phyloP scores from a whole-genome alignment of 306 rosid species.

The Prunus mira region DNA sequence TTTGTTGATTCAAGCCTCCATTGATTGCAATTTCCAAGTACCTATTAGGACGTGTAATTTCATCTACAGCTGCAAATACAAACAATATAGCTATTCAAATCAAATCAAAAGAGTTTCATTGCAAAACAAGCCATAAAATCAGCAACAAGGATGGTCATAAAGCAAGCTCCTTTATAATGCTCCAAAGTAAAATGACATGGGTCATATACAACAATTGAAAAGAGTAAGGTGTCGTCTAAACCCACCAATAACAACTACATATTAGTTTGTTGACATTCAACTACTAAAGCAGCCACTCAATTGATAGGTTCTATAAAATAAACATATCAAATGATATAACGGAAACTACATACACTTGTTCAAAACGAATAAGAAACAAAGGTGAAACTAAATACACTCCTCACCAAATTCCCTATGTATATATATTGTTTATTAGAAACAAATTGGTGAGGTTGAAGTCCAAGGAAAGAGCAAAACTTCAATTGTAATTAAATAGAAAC shows the following conservation, averaged over 20 bases:
- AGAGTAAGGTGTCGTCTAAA: conserved; percentile 20
- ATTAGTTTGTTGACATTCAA: conserved; percentile 31
- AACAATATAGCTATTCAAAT: conserved; percentile 4
- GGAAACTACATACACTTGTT: conserved; percentile 37
- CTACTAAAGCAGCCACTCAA: conserved; percentile 39
- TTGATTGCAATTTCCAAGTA: conserved; percentile 88
- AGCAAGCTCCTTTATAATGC: neutral
- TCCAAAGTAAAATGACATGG: too few relatives aligned
- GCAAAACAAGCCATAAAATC: conserved; percentile 2
- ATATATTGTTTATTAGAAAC: too few relatives aligned
- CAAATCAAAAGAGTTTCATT: conserved; percentile 6
- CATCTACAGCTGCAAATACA: conserved; percentile 57
- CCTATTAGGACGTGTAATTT: conserved; percentile 48
- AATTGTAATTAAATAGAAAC: too few relatives aligned
- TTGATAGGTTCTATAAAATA: conserved; percentile 33
- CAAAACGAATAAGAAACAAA: conserved; percentile 35
- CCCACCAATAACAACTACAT: conserved; percentile 37
- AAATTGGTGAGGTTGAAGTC: too few relatives aligned
- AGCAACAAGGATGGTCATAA: conserved; percentile 11
- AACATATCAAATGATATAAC: conserved; percentile 47
- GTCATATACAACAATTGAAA: conserved; percentile 12
- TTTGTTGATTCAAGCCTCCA: conserved; percentile 98
- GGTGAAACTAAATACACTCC: conserved; percentile 22
- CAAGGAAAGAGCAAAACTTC: too few relatives aligned
- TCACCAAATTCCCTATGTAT: too few relatives aligned